Evolutionary conservation across 2,329 filamentous ascomycete genomes (phyloP).

Genomic region (Pseudophaeomoniella oleicola): DNA sequence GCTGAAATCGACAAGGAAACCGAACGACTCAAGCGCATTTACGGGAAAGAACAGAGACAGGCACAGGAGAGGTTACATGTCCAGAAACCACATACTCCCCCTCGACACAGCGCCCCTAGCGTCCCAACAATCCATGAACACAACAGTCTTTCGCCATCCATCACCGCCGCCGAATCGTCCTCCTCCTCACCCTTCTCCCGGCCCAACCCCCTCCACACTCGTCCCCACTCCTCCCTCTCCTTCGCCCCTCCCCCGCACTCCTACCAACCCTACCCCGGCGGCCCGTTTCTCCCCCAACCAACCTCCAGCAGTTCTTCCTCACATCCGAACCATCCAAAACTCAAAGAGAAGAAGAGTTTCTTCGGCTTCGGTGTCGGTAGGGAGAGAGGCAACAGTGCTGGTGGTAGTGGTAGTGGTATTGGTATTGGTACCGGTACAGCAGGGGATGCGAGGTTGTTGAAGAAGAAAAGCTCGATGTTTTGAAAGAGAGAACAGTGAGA

Average conservation of each 20-base stretch:
- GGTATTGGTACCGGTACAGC: background rate
- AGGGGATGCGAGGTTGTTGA: background rate
- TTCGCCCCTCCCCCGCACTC: background rate
- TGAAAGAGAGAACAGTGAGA: background rate
- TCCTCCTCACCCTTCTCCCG: background rate
- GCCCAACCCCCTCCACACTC: background rate
- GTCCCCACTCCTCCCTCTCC: background rate
- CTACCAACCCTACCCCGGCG: background rate
- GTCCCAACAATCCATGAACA: too few species aligned
- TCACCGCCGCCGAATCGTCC: background rate
- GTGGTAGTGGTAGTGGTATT: background rate
- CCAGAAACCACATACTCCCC: background rate
- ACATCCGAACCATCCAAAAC: too few species aligned
- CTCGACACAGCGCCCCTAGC: background rate
- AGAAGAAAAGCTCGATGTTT: background rate
- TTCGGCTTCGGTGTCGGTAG: background rate
- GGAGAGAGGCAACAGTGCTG: background rate
- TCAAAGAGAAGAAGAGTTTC: background rate
- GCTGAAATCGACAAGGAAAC: constrained; percentile 62
- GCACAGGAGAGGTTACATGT: constrained; percentile 7
- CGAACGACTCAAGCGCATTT: constrained; percentile 48
- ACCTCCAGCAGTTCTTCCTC: background rate
- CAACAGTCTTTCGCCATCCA: too few species aligned
- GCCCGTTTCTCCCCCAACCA: background rate
- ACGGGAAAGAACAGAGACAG: constrained; percentile 23